Evolutionary conservation across 208 protist species (phyloP).

Genomic region (Trypanosoma rangeli): DNA sequence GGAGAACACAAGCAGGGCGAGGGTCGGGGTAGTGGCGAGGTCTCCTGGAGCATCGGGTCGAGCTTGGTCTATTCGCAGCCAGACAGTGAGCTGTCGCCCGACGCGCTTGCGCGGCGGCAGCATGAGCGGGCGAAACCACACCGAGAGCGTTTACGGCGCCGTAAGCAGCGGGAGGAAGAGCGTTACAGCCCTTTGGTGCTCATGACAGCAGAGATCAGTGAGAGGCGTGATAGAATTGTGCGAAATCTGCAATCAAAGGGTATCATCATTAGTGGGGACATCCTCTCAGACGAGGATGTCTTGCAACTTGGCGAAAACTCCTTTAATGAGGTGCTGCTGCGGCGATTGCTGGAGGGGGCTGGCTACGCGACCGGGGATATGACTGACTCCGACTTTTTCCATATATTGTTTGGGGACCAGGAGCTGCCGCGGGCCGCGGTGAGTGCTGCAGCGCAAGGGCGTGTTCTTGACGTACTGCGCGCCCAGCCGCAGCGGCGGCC

Average conservation of each 20-base stretch:
- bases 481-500: conserved; percentile 5
- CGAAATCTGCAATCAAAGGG: conserved; percentile 40
- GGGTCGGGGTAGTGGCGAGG: background rate
- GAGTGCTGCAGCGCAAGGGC: conserved; percentile 12
- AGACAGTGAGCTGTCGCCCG: conserved; percentile 13
- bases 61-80: conserved; percentile 8
- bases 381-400: conserved; percentile 21
- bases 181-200: background rate
- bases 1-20: background rate
- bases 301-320: conserved; percentile 26
- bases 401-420: conserved; percentile 37
- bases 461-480: conserved; percentile 57
- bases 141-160: background rate
- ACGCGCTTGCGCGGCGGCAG: background rate
- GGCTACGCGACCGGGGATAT: conserved; percentile 12
- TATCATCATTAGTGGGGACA: conserved; percentile 35
- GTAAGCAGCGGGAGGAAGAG: background rate
- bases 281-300: conserved; percentile 34
- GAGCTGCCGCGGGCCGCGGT: conserved; percentile 32
- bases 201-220: conserved; percentile 30
- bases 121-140: background rate
- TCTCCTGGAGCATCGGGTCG: background rate
- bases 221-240: conserved; percentile 51
- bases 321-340: conserved; percentile 42
- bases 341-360: conserved; percentile 46